Percentiles rank a stretch among this genome's conserved stretches.
Evolutionary conservation across 179 eudicot species (phyloP).

Genomic region (Nepenthes alata): DNA sequence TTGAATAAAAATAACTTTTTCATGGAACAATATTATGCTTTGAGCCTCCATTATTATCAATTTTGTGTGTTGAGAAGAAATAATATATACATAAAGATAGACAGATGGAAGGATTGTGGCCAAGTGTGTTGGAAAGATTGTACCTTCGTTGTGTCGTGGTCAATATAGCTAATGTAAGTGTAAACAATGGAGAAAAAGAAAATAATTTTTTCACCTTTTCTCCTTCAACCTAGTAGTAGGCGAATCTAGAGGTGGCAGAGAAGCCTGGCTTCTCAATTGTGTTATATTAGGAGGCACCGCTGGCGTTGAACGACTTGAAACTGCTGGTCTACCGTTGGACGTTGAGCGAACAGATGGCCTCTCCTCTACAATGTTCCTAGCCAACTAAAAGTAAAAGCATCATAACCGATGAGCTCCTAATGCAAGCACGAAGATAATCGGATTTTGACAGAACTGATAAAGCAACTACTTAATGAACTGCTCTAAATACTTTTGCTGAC

Average conservation of each 20-base stretch:
- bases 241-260: conserved; percentile 69
- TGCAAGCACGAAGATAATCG: not conserved
- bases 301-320: conserved; percentile 25
- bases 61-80: too few species aligned
- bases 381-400: conserved; percentile 22
- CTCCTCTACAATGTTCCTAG: conserved; percentile 35
- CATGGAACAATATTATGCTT: too few species aligned
- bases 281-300: conserved; percentile 25
- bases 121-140: too few species aligned
- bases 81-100: too few species aligned
- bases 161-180: too few species aligned
- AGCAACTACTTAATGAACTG: too few species aligned
- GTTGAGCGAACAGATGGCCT: conserved; percentile 27
- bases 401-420: conserved; percentile 8
- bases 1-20: too few species aligned
- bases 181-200: not conserved
- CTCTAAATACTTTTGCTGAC: too few species aligned
- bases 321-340: conserved; percentile 36
- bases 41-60: too few species aligned
- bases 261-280: conserved; percentile 43
- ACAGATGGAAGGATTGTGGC: too few species aligned
- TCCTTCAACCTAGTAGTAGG: conserved; percentile 39
- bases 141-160: too few species aligned
- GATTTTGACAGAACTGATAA: not conserved
- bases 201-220: conserved; percentile 26